Base-by-base conservation (phyloP, 768 basidiomycete species). In the Leccinum rimulosum region DNA sequence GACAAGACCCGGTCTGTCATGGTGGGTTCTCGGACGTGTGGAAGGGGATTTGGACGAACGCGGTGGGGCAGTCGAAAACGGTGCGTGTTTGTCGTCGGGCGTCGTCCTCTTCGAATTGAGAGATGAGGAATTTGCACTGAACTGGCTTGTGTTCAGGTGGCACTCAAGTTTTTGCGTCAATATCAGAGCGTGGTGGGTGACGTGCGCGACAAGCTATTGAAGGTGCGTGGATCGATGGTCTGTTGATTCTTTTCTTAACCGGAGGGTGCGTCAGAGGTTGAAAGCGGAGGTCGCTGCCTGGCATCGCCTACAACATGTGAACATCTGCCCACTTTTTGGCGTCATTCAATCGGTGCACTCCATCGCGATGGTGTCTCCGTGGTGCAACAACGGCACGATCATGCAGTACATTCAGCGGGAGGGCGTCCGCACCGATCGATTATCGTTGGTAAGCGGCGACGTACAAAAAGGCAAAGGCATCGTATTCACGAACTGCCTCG, bases 361-460 rank as follows among this genome's bases (percentile, higher is more conserved):
- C 50, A 76, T 87, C 28, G 85, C 80, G 17, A 85, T 87, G 83
- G 83, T 87, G 0, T 86, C 85, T 5, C 80, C 81, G 4, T 87
- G 84, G 84, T 85, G 83, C 65, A 76, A 78, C 36, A 84, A 86
- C 53, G 84, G 85, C 9, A 83, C 80, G 8, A 73, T 86, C 55
- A 75, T 74, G 55, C 70, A 78, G 25, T 86, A 84, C 65, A 69
- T 85, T 59, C 76, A 75, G 57, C 69, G 66, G 51, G 63, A 72
- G 15, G 76, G 80, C 55, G 73, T 77, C 0, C 66, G 64, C 4
- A 78, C 66, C 6, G 77, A 84, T 59, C 73, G 80, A 54, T 64
- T 85, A 33, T 73, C 72, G 50, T 65, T 87, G 67, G 84, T 87
- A 50, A 52, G 79, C 67, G 52, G 27, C 33, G 33, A 47, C 15